A percentile compares a stretch with the other conserved stretches of the same genome.
These are phyloP conservation scores for Mrakia frigida DNA, from an alignment of 768 basidiomycete species.

Conservation along the genomic window DNA sequence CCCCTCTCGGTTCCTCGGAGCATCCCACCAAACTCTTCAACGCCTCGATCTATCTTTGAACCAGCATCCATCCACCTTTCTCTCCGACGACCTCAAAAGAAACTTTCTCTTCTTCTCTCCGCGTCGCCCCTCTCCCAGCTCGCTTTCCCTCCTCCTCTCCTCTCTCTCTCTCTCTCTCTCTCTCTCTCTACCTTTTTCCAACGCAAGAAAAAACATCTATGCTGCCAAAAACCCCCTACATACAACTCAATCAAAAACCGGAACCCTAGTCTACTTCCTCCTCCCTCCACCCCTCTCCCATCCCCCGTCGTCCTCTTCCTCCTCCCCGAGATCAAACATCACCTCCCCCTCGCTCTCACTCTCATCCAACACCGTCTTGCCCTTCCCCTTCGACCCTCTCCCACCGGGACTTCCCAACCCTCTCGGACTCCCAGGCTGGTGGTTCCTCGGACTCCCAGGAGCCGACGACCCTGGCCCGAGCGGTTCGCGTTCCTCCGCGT, in stretches of 20 bases:
- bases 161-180: not conserved
- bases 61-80: too few relatives aligned
- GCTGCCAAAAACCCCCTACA: not conserved
- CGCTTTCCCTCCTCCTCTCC: not conserved
- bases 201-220: not conserved
- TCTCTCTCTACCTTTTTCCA: not conserved
- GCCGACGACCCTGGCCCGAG: not conserved
- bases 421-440: not conserved
- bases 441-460: not conserved
- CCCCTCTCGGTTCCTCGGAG: too few relatives aligned
- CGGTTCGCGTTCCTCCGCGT: conserved; percentile 4
- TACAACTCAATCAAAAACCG: too few relatives aligned
- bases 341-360: conserved; percentile 19
- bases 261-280: not conserved
- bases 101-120: not conserved
- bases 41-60: too few relatives aligned
- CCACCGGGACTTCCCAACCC: not conserved
- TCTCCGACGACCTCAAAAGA: too few relatives aligned
- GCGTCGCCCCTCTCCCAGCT: not conserved
- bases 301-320: conserved; percentile 11
- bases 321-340: conserved; percentile 27
- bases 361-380: conserved; percentile 25
- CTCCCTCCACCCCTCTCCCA: not conserved
- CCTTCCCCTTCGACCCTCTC: not conserved
- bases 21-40: too few relatives aligned